phyloP scores from a whole-genome alignment of 768 basidiomycete species.

The Mycena belliarum region DNA sequence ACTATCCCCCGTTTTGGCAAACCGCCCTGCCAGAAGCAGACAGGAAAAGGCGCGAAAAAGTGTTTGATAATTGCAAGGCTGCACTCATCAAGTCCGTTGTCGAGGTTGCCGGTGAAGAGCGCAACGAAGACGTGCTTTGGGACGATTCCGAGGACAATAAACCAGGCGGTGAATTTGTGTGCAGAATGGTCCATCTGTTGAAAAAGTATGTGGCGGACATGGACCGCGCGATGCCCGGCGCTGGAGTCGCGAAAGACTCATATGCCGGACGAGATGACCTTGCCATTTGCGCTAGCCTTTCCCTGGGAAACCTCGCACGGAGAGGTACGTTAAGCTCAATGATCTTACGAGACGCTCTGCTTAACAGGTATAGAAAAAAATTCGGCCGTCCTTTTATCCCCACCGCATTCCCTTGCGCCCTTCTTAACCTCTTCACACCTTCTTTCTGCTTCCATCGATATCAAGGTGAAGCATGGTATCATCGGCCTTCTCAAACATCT shows the following conservation, averaged over 20 bases:
- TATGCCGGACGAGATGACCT: slow-evolving; percentile 66
- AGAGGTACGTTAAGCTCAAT: slow-evolving; percentile 60
- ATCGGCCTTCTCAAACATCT: slow-evolving; percentile 88
- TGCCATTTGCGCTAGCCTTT: slow-evolving; percentile 78
- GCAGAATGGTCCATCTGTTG: slow-evolving; percentile 77
- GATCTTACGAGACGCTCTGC: neutral
- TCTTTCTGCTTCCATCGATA: slow-evolving; percentile 58
- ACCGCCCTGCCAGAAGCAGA: slow-evolving; percentile 50
- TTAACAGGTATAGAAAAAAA: slow-evolving; percentile 48
- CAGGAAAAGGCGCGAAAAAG: slow-evolving; percentile 61
- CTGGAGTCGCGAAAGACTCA: slow-evolving; percentile 22
- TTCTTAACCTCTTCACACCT: slow-evolving; percentile 57
- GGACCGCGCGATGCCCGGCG: slow-evolving; percentile 33
- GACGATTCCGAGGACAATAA: slow-evolving; percentile 54
- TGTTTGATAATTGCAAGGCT: slow-evolving; percentile 81
- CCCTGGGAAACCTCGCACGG: slow-evolving; percentile 79
- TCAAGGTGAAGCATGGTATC: slow-evolving; percentile 88
- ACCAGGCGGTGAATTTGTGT: slow-evolving; percentile 73
- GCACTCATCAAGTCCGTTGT: slow-evolving; percentile 85
- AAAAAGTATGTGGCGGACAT: slow-evolving; percentile 50
- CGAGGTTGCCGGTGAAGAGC: slow-evolving; percentile 81
- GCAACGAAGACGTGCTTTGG: slow-evolving; percentile 78
- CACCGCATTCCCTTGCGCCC: slow-evolving; percentile 65
- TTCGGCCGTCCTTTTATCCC: slow-evolving; percentile 59
- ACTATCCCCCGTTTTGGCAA: slow-evolving; percentile 68